Base-by-base conservation (phyloP, 495 filamentous ascomycete genomes). In the Cercophora sp. region DNA sequence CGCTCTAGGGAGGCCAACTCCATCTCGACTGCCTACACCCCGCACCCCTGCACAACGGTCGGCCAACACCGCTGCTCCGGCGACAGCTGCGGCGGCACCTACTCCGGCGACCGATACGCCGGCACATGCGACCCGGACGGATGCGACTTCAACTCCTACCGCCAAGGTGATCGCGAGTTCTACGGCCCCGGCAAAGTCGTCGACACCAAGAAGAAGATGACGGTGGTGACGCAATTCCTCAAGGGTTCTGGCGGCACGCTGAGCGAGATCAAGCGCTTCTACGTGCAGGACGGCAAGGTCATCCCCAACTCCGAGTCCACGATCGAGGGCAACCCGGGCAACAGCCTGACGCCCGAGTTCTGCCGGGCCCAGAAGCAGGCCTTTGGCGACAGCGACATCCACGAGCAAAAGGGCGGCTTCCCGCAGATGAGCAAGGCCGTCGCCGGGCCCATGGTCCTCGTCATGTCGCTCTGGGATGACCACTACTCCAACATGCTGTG, bases 101-200 rank as follows among this genome's bases (percentile, higher is more conserved):
- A 78, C 63, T 72, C 69, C 2, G 61, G 63, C 18, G 61, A 67
- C 56, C 64, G 73, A 51, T 77, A 74, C 58, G 66, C 65, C 35
- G 81, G 77, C 37, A 77, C 80, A 48, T 89, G 86, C 61, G 87
- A 90, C 60, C 81, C 85, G 51, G 82, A 74, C 59, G 72, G 72
- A 15, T 89, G 86, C 66, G 85, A 87, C 58, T 87, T 84, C 79
- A 89, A 89, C 79, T 75, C 83, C 13, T 88, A 80, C 78, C 79
- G 78, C 44, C 70, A 79, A 68, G 84, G 84, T 26, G 75, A 78
- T 65, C 71, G 60, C 5, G 62, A 62, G 56, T 87, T 84, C 77
- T 86, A 78, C 66, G 84, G 82, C 18, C 65, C 72, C 13, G 77
- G 76, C 56, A 72, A 71, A 69, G 83, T 65, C 9, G 66, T 88